These are phyloP conservation scores for Flueggea neowawraea DNA, from an alignment of 441 rosid species.

Conservation along the genomic window DNA sequence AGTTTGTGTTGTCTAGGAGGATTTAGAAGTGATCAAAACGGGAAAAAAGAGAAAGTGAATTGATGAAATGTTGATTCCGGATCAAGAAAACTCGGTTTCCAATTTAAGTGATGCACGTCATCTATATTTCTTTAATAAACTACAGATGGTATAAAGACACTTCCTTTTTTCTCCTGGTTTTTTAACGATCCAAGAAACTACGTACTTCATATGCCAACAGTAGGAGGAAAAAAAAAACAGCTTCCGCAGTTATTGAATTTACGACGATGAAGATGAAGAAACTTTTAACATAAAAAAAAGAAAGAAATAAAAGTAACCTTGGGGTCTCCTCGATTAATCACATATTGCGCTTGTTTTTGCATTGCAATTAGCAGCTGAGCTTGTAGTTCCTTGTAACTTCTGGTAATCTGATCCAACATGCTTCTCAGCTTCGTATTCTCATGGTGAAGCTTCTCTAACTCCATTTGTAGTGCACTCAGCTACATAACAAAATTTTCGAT, in stretches of 20 bases:
- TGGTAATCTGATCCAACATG: conserved; percentile 52
- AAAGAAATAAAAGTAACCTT: conserved; percentile 35
- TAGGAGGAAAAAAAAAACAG: too few relatives aligned
- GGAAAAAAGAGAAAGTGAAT: too few relatives aligned
- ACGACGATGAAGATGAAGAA: too few relatives aligned
- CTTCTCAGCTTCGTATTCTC: conserved; percentile 62
- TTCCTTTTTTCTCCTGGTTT: not conserved
- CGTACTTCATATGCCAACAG: not conserved
- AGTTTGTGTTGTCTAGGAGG: too few relatives aligned
- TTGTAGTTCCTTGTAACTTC: conserved; percentile 51
- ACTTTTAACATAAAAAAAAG: too few relatives aligned
- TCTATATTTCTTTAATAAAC: conserved; percentile 11
- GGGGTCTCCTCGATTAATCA: conserved; percentile 23
- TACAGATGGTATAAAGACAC: not conserved
- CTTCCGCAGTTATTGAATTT: too few relatives aligned
- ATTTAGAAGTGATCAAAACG: too few relatives aligned
- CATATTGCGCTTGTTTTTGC: conserved; percentile 46
- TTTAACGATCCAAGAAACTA: not conserved
- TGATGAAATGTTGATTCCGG: conserved; percentile 10
- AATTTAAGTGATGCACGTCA: conserved; percentile 36
- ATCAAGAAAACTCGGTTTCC: conserved; percentile 30
- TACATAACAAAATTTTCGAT: conserved; percentile 13
- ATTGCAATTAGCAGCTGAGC: conserved; percentile 55
- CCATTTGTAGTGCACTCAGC: conserved; percentile 37
- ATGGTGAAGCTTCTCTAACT: conserved; percentile 52